Percentiles rank a stretch among this genome's conserved stretches.
Evolutionary conservation across 495 filamentous ascomycete species (phyloP).

Genomic region (Clavariopsis aquatica): DNA sequence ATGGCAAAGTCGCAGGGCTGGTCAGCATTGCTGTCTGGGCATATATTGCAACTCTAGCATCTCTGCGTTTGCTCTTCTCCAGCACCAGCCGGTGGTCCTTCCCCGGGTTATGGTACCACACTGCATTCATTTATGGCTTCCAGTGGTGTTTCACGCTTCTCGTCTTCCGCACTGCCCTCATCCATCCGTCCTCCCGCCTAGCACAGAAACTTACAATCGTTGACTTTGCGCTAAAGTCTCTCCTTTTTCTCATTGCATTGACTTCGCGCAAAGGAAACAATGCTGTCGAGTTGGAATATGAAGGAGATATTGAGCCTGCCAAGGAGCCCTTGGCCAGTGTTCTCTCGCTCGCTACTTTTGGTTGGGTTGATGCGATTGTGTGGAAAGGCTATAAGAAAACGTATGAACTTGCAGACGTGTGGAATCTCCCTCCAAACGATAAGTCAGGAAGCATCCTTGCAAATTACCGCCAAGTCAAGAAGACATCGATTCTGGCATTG

Average conservation of each 20-base stretch:
- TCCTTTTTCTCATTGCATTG: conserved; percentile 73
- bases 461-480: conserved; percentile 82
- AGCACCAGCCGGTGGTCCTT: conserved; percentile 62
- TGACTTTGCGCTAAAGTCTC: conserved; percentile 71
- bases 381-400: conserved; percentile 88
- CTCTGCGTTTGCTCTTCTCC: conserved; percentile 70
- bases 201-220: conserved; percentile 63
- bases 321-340: conserved; percentile 82
- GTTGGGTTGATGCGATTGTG: conserved; percentile 88
- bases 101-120: conserved; percentile 88
- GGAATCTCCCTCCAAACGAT: conserved; percentile 86
- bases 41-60: conserved; percentile 76
- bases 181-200: conserved; percentile 69
- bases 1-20: conserved; percentile 62
- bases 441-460: conserved; percentile 77
- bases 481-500: conserved; percentile 75
- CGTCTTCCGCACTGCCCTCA: conserved; percentile 79
- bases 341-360: conserved; percentile 82
- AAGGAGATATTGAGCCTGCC: conserved; percentile 82
- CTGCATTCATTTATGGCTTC: conserved; percentile 76
- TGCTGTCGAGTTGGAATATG: conserved; percentile 78
- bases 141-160: conserved; percentile 78
- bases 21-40: conserved; percentile 70
- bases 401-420: conserved; percentile 78
- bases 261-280: conserved; percentile 91